phyloP scores from a whole-genome alignment of 495 filamentous ascomycete species.

The Symbiotaphrina buchneri region DNA sequence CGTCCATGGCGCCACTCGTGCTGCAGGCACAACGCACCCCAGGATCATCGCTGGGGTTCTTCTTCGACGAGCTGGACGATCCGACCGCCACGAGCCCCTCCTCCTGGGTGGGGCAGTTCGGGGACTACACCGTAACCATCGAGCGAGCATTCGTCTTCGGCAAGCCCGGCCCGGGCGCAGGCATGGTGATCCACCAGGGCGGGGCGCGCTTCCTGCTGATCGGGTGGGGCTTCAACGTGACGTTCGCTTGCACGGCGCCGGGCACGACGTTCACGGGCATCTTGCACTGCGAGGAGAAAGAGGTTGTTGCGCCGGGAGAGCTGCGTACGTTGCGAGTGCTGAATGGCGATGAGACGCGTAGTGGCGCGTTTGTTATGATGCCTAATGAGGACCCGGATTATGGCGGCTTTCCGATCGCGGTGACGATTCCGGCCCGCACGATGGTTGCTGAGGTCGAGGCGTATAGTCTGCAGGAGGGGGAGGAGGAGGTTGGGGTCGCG shows the following conservation, averaged over 20 bases:
- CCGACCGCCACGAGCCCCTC: constrained; percentile 9
- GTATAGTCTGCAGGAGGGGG: too few species aligned
- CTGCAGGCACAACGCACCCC: constrained; percentile 17
- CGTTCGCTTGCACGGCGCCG: constrained; percentile 10
- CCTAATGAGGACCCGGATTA: constrained; percentile 25
- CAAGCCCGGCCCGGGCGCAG: constrained; percentile 15
- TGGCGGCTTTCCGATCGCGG: constrained; percentile 23
- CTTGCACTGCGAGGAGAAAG: constrained; percentile 19
- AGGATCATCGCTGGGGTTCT: constrained; percentile 20
- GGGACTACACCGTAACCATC: constrained; percentile 15
- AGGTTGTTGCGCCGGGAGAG: constrained; percentile 14
- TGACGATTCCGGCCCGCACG: constrained; percentile 23
- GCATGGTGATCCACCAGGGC: constrained; percentile 21
- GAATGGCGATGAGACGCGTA: constrained; percentile 26
- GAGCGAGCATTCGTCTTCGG: constrained; percentile 25
- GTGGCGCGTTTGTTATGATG: constrained; percentile 22
- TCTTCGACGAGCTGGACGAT: constrained; percentile 19
- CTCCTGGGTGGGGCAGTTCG: constrained; percentile 8
- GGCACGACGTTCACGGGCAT: constrained; percentile 20
- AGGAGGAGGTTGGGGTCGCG: too few species aligned
- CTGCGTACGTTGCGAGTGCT: constrained; percentile 15
- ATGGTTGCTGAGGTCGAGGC: constrained; percentile 23
- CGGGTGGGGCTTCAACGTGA: constrained; percentile 22
- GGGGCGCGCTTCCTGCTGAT: constrained; percentile 19
- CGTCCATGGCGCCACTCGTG: constrained; percentile 13